Evolutionary conservation across 2,329 filamentous ascomycete genomes (phyloP).

Genomic region (Sarocladium kiliense): DNA sequence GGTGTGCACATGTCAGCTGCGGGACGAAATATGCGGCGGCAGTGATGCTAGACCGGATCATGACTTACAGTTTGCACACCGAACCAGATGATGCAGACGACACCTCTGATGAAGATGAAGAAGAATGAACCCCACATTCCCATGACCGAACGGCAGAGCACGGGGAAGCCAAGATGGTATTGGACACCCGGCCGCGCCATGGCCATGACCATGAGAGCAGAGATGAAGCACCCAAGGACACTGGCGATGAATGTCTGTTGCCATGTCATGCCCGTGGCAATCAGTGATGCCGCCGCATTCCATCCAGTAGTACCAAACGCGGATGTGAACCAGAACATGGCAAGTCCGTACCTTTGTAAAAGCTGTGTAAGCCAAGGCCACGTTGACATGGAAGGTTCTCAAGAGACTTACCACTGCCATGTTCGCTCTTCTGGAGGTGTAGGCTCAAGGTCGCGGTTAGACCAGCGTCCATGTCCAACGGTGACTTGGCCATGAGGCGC

Average conservation of each 20-base stretch:
- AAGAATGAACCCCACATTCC: slow-evolving; percentile 28
- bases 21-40: neutral
- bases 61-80: slow-evolving; percentile 9
- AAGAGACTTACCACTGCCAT: slow-evolving; percentile 20
- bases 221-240: slow-evolving; percentile 19
- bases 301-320: slow-evolving; percentile 22
- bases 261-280: slow-evolving; percentile 23
- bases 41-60: neutral
- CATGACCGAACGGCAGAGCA: slow-evolving; percentile 21
- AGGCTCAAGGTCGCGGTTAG: slow-evolving; percentile 25
- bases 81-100: slow-evolving; percentile 26
- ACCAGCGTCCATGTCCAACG: slow-evolving; percentile 21
- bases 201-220: slow-evolving; percentile 17
- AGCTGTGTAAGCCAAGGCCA: neutral
- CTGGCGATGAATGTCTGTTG: slow-evolving; percentile 21
- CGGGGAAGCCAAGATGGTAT: slow-evolving; percentile 24
- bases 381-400: neutral
- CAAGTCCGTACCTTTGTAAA: slow-evolving; percentile 15
- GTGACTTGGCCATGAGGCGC: slow-evolving; percentile 13
- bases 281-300: slow-evolving; percentile 22
- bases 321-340: slow-evolving; percentile 23
- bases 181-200: slow-evolving; percentile 21
- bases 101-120: slow-evolving; percentile 25
- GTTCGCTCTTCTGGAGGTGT: slow-evolving; percentile 21
- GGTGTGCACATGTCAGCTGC: too few relatives aligned